Percentiles rank a stretch among this genome's conserved stretches.
These are phyloP conservation scores for Podaxis sp. DNA, from an alignment of 768 basidiomycete species.

Conservation along the genomic window DNA sequence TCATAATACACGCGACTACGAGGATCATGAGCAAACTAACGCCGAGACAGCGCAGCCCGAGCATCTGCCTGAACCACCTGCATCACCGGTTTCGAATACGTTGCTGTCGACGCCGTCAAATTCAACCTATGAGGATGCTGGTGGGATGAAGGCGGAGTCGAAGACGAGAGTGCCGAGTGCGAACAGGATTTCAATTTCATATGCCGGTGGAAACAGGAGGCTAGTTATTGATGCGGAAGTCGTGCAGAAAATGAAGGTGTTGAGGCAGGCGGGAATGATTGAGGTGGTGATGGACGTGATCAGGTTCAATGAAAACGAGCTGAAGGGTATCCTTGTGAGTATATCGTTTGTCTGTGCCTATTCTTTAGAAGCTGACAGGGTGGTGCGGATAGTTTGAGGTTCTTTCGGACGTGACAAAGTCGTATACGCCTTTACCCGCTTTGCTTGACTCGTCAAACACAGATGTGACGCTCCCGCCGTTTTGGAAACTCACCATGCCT, in stretches of 20 bases:
- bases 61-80: conserved; percentile 58
- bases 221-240: conserved; percentile 88
- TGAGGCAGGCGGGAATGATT: conserved; percentile 79
- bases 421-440: conserved; percentile 60
- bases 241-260: conserved; percentile 78
- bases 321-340: conserved; percentile 78
- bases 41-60: conserved; percentile 32
- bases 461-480: conserved; percentile 73
- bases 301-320: conserved; percentile 49
- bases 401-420: conserved; percentile 67
- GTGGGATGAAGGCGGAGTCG: conserved; percentile 37
- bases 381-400: conserved; percentile 60
- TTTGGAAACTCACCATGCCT: conserved; percentile 53
- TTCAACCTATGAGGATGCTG: conserved; percentile 46
- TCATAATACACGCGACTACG: neutral
- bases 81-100: conserved; percentile 54
- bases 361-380: conserved; percentile 12
- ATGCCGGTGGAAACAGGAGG: conserved; percentile 83
- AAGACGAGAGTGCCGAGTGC: conserved; percentile 56
- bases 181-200: conserved; percentile 92
- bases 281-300: conserved; percentile 71
- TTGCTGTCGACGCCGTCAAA: conserved; percentile 38
- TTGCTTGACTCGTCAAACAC: conserved; percentile 34
- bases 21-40: conserved; percentile 14
- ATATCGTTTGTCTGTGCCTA: conserved; percentile 6